A percentile compares a stretch with the other conserved stretches of the same genome.
Conservation (phyloP, 495 filamentous ascomycete species). For the Talaromyces borbonicus region DNA sequence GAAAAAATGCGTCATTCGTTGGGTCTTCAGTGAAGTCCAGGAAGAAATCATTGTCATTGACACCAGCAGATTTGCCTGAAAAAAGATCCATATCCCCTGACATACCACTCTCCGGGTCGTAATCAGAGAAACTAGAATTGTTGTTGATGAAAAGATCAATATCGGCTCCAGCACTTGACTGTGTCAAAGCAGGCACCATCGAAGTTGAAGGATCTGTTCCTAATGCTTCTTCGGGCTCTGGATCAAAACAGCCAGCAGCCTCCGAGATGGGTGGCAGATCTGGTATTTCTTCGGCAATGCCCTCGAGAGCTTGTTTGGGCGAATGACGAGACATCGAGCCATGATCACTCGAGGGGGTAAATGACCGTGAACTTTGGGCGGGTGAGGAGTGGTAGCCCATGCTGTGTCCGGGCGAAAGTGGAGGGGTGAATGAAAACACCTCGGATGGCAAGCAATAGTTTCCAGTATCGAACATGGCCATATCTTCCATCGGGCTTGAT, state of each 20-base stretch:
- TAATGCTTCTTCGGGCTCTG: constrained; percentile 22
- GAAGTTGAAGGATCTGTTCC: constrained; percentile 28
- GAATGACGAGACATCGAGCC: constrained; percentile 29
- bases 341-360: constrained; percentile 33
- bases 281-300: constrained; percentile 15
- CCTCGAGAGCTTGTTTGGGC: constrained; percentile 15
- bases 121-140: constrained; percentile 26
- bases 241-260: constrained; percentile 25
- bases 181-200: constrained; percentile 30
- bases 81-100: constrained; percentile 26
- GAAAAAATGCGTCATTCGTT: constrained; percentile 6
- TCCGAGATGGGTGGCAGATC: constrained; percentile 18
- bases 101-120: constrained; percentile 24
- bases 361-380: constrained; percentile 36
- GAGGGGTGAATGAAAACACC: constrained; percentile 38
- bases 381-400: constrained; percentile 36
- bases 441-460: constrained; percentile 32
- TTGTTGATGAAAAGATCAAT: constrained; percentile 39
- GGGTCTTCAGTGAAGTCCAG: constrained; percentile 27
- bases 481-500: constrained; percentile 32
- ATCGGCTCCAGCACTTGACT: constrained; percentile 30
- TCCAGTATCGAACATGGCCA: constrained; percentile 28
- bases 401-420: constrained; percentile 34
- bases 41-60: constrained; percentile 29
- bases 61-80: constrained; percentile 20